Conservation (phyloP, 441 rosid genomes). For the Gossypium davidsonii region DNA sequence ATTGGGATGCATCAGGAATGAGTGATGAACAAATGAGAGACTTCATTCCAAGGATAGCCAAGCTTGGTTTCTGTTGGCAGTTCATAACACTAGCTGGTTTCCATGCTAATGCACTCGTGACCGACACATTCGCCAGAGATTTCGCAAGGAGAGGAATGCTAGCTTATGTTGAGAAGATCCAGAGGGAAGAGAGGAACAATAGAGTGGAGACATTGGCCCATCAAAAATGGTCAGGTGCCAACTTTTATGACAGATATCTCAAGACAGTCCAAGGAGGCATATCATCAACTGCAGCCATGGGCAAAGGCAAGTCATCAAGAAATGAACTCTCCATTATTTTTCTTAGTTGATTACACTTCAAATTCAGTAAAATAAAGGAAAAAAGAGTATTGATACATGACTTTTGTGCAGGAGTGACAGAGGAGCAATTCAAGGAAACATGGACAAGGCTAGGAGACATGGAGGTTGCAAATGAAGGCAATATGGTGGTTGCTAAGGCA, state of each 20-base stretch:
- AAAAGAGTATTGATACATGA: neutral
- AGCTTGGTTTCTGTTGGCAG: slow-evolving; percentile 89
- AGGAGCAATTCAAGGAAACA: slow-evolving; percentile 88
- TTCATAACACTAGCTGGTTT: slow-evolving; percentile 89
- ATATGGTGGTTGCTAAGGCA: slow-evolving; percentile 63
- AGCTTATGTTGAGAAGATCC: slow-evolving; percentile 94
- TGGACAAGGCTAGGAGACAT: slow-evolving; percentile 68
- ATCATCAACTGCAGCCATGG: slow-evolving; percentile 95
- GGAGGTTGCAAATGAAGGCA: slow-evolving; percentile 37
- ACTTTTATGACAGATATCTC: slow-evolving; percentile 76
- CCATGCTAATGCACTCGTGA: slow-evolving; percentile 85
- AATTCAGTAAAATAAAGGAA: neutral
- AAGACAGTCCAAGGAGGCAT: slow-evolving; percentile 93
- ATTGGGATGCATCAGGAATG: slow-evolving; percentile 96
- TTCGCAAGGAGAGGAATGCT: slow-evolving; percentile 77
- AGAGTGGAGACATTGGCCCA: slow-evolving; percentile 94
- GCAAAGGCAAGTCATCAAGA: slow-evolving; percentile 51
- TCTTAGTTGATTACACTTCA: neutral
- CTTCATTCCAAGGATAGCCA: slow-evolving; percentile 77
- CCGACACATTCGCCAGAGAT: slow-evolving; percentile 71
- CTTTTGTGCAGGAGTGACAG: slow-evolving; percentile 63
- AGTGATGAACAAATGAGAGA: slow-evolving; percentile 69
- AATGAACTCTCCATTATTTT: neutral
- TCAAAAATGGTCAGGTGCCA: slow-evolving; percentile 97
- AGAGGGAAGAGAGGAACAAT: slow-evolving; percentile 85